Conservation (phyloP, 352 stramenopile species). For the Salisapilia sapeloensis region DNA sequence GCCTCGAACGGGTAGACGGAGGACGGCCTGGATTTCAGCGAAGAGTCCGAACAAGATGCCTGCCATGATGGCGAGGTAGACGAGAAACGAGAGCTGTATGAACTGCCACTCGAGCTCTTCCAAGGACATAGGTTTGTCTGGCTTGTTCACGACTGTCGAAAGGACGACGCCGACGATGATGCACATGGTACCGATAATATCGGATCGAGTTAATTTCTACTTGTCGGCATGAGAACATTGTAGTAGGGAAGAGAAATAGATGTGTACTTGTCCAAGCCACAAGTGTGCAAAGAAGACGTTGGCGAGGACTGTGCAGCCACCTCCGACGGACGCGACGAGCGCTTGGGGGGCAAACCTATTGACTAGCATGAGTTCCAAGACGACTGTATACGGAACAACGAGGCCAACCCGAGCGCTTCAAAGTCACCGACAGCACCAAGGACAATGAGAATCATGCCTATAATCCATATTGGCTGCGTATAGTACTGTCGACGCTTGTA, state of each 20-base stretch:
- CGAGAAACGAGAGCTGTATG: conserved; percentile 52
- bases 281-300: conserved; percentile 82
- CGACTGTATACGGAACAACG: not conserved
- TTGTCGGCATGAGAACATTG: not conserved
- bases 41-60: conserved; percentile 49
- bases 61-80: conserved; percentile 64
- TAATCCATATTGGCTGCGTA: conserved; percentile 69
- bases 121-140: conserved; percentile 62
- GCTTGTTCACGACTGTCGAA: conserved; percentile 64
- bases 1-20: conserved; percentile 15
- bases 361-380: not conserved
- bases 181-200: conserved; percentile 48
- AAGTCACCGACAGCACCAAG: conserved; percentile 77
- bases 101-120: conserved; percentile 68
- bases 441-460: conserved; percentile 59
- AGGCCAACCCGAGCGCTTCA: conserved; percentile 44
- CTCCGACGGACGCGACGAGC: conserved; percentile 70
- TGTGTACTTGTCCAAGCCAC: conserved; percentile 52
- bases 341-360: conserved; percentile 72
- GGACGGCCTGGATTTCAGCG: conserved; percentile 50
- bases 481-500: conserved; percentile 64
- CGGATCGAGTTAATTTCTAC: conserved; percentile 37
- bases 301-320: conserved; percentile 71
- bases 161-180: conserved; percentile 75
- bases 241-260: conserved; percentile 1